A percentile compares a stretch with the other conserved stretches of the same genome.
Evolutionary conservation across 306 rosid species (phyloP).

Genomic region (Malus orientalis): DNA sequence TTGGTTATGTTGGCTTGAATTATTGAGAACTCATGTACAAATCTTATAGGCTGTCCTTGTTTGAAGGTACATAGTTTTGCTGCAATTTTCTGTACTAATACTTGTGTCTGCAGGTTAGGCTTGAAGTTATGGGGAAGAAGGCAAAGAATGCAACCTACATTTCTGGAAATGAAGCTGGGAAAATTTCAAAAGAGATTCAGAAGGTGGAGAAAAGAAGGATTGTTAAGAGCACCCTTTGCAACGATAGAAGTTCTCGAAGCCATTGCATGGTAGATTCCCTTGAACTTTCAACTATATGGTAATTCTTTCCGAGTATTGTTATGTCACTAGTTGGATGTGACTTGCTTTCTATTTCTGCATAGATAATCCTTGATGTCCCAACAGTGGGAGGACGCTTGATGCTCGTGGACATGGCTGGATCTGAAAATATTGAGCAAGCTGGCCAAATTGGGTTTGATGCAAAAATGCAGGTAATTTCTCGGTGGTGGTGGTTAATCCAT

Average conservation of each 20-base stretch:
- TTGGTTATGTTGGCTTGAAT: not conserved
- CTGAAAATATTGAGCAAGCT: conserved; percentile 97
- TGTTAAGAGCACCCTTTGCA: conserved; percentile 91
- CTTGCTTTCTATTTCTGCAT: conserved; percentile 13
- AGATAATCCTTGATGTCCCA: conserved; percentile 95
- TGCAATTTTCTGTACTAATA: not conserved
- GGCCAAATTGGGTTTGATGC: conserved; percentile 98
- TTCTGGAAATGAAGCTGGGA: conserved; percentile 95
- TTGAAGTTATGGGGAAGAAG: conserved; percentile 99
- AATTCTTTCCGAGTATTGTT: conserved; percentile 3
- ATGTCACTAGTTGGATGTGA: not conserved
- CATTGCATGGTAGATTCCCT: conserved; percentile 79
- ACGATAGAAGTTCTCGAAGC: conserved; percentile 95
- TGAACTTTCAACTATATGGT: not conserved
- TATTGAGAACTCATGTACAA: not conserved
- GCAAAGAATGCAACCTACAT: conserved; percentile 93
- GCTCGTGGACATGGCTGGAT: conserved; percentile 99
- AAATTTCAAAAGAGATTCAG: conserved; percentile 95
- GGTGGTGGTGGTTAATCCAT: not conserved
- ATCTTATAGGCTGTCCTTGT: not conserved
- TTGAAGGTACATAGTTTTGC: not conserved
- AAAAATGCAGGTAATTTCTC: conserved; percentile 79
- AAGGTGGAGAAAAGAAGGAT: conserved; percentile 97
- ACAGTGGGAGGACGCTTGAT: conserved; percentile 91
- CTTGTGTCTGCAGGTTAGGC: conserved; percentile 57